A percentile compares a stretch with the other conserved stretches of the same genome.
phyloP scores from a whole-genome alignment of 345 rosid species.

The Euphorbia tirucalli region DNA sequence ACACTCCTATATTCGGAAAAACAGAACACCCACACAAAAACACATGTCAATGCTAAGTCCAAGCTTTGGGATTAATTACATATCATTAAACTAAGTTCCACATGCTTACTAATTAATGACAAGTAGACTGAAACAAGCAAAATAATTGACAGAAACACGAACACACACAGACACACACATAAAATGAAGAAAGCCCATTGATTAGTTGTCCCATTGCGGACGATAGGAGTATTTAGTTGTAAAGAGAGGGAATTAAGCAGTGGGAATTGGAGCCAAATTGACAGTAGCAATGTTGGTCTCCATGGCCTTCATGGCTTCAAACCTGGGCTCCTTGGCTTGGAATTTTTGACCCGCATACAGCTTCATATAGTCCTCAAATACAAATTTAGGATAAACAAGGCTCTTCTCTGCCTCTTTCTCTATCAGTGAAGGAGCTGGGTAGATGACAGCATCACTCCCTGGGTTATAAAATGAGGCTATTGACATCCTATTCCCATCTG shows the following conservation, averaged over 20 bases:
- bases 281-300: constrained; percentile 20
- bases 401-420: constrained; percentile 40
- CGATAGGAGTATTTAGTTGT: too few species aligned
- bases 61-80: too few species aligned
- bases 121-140: too few species aligned
- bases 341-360: constrained; percentile 74
- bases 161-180: not conserved
- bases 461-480: constrained; percentile 93
- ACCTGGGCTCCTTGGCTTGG: constrained; percentile 85
- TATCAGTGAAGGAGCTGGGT: constrained; percentile 60
- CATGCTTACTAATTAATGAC: too few species aligned
- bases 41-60: too few species aligned
- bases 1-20: too few species aligned
- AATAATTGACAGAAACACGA: not conserved
- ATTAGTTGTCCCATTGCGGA: not conserved
- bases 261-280: constrained; percentile 35
- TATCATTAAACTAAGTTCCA: too few species aligned
- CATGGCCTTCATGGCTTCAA: constrained; percentile 64
- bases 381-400: constrained; percentile 62
- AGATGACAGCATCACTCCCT: constrained; percentile 70
- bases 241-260: constrained; percentile 42
- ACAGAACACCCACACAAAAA: not conserved
- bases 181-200: too few species aligned
- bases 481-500: constrained; percentile 82
- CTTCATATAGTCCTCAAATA: constrained; percentile 90